Base-by-base conservation (phyloP, 495 filamentous ascomycete species). In the Evansstolkia leycettana region DNA sequence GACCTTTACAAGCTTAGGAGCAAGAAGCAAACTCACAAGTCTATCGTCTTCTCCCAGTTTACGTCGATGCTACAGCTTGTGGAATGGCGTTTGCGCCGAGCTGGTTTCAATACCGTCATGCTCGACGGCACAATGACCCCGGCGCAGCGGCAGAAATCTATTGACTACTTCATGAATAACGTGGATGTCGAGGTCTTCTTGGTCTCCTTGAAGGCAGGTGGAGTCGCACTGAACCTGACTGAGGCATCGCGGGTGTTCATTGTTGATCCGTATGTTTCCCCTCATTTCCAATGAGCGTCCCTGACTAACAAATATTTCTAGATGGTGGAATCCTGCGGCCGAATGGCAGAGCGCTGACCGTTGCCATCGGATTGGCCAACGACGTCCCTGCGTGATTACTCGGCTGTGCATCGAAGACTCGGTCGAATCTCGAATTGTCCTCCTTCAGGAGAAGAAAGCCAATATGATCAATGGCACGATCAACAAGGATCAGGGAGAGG, bases 341-440 rank as follows among this genome's bases (percentile, higher is more conserved):
- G 90, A 98, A 67, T 95, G 90, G 89, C 90, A 98, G 51, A 84
- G 78, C 40, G 89, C 88, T 2, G 90, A 98, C 55, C 80, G 90
- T 42, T 94, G 92, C 54, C 90, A 98, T 61, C 85, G 90, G 29
- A 98, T 98, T 42, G 90, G 90, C 20, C 90, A 96, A 62, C 79
- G 75, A 14, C 80, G 90, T 7, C 87, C 86, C 25, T 95, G 88
- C 49, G 82, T 82, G n/a, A 87, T 98, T 45, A 95, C 85, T 2
- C 75, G 89, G 12, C 70, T 98, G 13, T 86, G 84, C 51, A 93
- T 98, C 38, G 87, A 96, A 57, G 89, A 96, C 53, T 90, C 82
- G 10, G 87, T 98, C 10, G 90, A 98, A 60, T 85, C 79, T 32
- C 76, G 90, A 12, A 96, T 96, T 68, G 82, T 96, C 7, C 67